phyloP scores from a whole-genome alignment of 1,284 basidiomycete species.

The Cystobasidium pallidum region DNA sequence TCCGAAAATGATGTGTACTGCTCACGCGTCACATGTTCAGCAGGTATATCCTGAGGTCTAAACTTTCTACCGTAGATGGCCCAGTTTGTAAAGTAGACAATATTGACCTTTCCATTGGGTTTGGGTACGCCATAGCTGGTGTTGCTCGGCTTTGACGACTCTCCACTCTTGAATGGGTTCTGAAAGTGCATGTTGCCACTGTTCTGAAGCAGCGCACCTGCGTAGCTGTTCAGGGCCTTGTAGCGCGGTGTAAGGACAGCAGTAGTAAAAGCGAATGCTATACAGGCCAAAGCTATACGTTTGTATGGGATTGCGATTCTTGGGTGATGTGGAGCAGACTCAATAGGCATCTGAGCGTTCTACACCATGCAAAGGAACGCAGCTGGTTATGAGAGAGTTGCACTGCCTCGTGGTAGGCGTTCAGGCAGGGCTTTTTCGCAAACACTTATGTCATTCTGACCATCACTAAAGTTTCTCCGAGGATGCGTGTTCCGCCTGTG shows the following conservation, averaged over 20 bases:
- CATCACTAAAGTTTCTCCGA: no score
- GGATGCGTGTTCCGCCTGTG: no score
- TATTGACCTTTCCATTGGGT: slow-evolving; percentile 44
- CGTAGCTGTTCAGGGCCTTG: slow-evolving; percentile 3
- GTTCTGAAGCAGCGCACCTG: neutral
- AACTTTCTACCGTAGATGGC: slow-evolving; percentile 56
- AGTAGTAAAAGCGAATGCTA: slow-evolving; percentile 19
- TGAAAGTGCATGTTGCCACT: slow-evolving; percentile 40
- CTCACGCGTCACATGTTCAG: slow-evolving; percentile 51
- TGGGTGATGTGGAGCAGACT: neutral
- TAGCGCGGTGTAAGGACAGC: slow-evolving; percentile 9
- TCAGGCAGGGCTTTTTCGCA: no score
- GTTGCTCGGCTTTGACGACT: neutral
- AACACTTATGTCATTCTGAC: no score
- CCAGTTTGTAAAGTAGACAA: slow-evolving; percentile 54
- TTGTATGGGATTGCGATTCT: neutral
- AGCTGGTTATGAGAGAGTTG: neutral
- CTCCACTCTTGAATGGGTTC: slow-evolving; percentile 35
- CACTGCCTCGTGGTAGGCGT: slow-evolving; percentile 3
- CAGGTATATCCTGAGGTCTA: slow-evolving; percentile 53
- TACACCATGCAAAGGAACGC: neutral
- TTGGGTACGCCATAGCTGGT: slow-evolving; percentile 6
- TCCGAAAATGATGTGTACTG: neutral
- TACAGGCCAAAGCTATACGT: slow-evolving; percentile 4
- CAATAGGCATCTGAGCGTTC: slow-evolving; percentile 22